Base-by-base conservation (phyloP, 257 asterid genomes). In the Osmanthus fragrans region DNA sequence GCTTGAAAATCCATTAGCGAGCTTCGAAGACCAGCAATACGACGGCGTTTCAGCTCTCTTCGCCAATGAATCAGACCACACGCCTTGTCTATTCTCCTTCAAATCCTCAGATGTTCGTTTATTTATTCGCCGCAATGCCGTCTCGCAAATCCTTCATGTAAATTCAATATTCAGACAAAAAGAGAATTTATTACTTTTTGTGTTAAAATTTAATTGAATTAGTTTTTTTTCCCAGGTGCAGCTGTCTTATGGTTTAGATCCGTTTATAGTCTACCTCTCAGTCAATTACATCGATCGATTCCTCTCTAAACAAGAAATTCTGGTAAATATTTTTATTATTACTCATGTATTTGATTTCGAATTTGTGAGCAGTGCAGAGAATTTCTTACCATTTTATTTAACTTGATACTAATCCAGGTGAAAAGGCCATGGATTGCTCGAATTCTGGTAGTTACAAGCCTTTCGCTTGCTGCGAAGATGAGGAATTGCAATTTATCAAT, bases 391-490 rank as follows among this genome's bases (percentile, higher is more conserved):
- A 54, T 51, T 51, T 47, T 27, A 72, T 13, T 19, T 66, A 63
- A 67, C 66, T 15, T 73, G 33, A 63, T 34, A 71, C 27, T 34
- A 15, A 76, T 69, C 79, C 82, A 90, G 92, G 88, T 84, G 74
- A 81, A 79, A 70, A 82, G 73, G 77, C 87, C 86, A 40, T 90
- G 94, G 92, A 76, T 86, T 77, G 78, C 84, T 69, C 88, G 83
- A 71, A 81, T 88, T 68, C 81, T 90, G 79, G 88, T 86, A 18
- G 82, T 85, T 64, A 82, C 90, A 2, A 79, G 94, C 79, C 89
- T 90, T 49, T 88, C 94, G 9, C 85, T 88, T 56, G 92, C 92
- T 16, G 87, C 91, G 11, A 90, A 90, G 86, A 90, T 88, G 94
- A 82, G 34, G 47, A 85, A 83, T 74, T 47, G 73, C 3, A 85